Evolutionary conservation across 495 filamentous ascomycete species (phyloP), one percentile per base, ranked within the genome.

Genomic region (Penicillium bovifimosum): DNA sequence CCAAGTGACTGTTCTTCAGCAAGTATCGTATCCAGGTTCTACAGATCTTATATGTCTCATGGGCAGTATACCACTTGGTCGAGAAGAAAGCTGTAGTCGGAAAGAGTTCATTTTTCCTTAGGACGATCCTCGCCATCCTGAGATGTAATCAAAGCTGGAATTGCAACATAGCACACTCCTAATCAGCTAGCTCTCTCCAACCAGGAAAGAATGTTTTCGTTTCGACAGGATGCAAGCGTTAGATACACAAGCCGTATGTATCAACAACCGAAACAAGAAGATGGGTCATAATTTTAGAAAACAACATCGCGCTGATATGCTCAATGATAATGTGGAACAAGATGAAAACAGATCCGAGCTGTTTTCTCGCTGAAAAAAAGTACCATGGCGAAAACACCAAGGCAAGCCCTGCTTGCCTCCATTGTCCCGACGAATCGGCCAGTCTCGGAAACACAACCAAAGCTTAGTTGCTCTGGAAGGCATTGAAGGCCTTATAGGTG

Each of bases 401-500:
- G 53, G 62, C 69, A 74, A 70, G 71, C 71, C 71, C 64, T 59
- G 69, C 69, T 56, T 68, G 65, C 58, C 60, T 62, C 60, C 47
- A 29, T 36, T 47, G 35, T 47, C 32, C 32, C 17, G 40, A n/a
- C 5, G 17, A 29, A 16, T 38, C 32, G 33, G 24, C 42, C 56
- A 33, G 50, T 56, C 54, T 51, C 55, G 40, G 41, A 44, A 44
- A 33, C 29, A 32, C 40, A 33, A 27, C 20, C 20, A 48, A 31
- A 34, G n/a, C 41, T 38, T 65, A 76, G 24, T 54, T 74, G 41
- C 49, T 72, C 52, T 80, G 70, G 68, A 86, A 85, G 57, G 86
- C 88, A 73, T 96, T 92, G 71, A 98, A 98, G 51, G 93, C 86
- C 78, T 96, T 97, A 78, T 96, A 98, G 16, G 93, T 98, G 67